These are phyloP conservation scores for Colletotrichum salicis DNA, from an alignment of 2,329 filamentous ascomycete genomes.

Conservation along the genomic window DNA sequence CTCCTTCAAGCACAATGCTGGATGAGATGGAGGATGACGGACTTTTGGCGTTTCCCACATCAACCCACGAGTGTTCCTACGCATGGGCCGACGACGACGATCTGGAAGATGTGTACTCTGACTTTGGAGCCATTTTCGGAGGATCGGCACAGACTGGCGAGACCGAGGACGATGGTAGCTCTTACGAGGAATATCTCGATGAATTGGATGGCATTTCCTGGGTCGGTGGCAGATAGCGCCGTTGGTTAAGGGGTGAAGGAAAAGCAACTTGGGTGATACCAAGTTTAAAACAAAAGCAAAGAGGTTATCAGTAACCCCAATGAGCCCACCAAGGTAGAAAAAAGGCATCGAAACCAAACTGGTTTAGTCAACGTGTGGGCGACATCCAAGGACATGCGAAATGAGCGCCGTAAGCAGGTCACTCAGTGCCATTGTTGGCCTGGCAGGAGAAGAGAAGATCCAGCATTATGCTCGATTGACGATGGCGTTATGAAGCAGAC, in stretches of 20 bases:
- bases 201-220: conserved; percentile 66
- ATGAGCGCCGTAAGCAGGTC: no score
- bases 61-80: conserved; percentile 58
- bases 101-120: conserved; percentile 63
- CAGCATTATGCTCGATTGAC: no score
- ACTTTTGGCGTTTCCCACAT: conserved; percentile 58
- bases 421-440: no score
- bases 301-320: neutral
- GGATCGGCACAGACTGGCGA: conserved; percentile 41
- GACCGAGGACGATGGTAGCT: conserved; percentile 52
- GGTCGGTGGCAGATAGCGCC: conserved; percentile 38
- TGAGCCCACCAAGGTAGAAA: neutral
- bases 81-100: conserved; percentile 54
- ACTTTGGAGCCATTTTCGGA: conserved; percentile 64
- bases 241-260: neutral
- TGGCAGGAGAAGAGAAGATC: no score
- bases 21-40: conserved; percentile 57
- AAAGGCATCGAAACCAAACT: neutral
- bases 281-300: neutral
- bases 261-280: no score
- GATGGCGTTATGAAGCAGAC: neutral
- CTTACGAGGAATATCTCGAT: conserved; percentile 66
- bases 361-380: no score
- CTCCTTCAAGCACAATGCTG: conserved; percentile 40
- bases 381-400: no score